Evolutionary conservation across 352 stramenopile genomes (phyloP).

Genomic region (Globisporangium alternatum): DNA sequence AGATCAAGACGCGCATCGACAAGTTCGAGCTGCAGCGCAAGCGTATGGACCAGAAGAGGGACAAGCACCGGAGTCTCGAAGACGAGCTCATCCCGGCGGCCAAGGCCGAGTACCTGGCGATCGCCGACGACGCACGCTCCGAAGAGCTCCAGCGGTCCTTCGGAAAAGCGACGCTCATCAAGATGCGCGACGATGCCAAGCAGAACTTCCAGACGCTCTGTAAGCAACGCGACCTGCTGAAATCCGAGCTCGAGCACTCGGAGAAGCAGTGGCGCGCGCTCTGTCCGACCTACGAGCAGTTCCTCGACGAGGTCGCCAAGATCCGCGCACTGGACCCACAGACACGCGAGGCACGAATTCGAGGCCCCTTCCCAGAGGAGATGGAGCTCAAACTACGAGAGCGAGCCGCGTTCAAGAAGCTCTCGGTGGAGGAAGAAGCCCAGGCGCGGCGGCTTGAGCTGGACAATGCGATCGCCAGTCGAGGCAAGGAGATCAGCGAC

Average conservation of each 20-base stretch:
- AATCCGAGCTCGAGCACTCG: conserved; percentile 45
- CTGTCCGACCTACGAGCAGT: conserved; percentile 61
- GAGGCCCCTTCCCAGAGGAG: conserved; percentile 48
- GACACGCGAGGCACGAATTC: conserved; percentile 35
- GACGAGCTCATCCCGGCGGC: conserved; percentile 56
- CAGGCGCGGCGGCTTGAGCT: conserved; percentile 57
- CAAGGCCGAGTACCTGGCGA: conserved; percentile 72
- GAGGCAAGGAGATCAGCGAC: conserved; percentile 45
- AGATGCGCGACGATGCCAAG: conserved; percentile 67
- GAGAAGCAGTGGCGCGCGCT: conserved; percentile 40
- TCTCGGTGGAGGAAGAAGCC: conserved; percentile 78
- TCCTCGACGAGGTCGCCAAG: conserved; percentile 46
- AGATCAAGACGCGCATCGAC: conserved; percentile 51
- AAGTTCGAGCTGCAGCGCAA: conserved; percentile 61
- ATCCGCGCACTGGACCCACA: conserved; percentile 45
- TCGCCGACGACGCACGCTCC: conserved; percentile 66
- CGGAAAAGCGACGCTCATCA: conserved; percentile 58
- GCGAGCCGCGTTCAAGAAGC: conserved; percentile 69
- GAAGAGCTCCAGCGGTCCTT: conserved; percentile 63
- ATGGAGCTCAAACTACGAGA: conserved; percentile 50
- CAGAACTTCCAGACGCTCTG: conserved; percentile 39
- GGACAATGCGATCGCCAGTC: conserved; percentile 57
- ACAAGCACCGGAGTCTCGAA: conserved; percentile 35
- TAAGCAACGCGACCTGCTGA: conserved; percentile 48
- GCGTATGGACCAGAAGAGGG: conserved; percentile 41